Evolutionary conservation across 805 yeast species (phyloP).

Genomic region (Barnettozyma wickerhamii): DNA sequence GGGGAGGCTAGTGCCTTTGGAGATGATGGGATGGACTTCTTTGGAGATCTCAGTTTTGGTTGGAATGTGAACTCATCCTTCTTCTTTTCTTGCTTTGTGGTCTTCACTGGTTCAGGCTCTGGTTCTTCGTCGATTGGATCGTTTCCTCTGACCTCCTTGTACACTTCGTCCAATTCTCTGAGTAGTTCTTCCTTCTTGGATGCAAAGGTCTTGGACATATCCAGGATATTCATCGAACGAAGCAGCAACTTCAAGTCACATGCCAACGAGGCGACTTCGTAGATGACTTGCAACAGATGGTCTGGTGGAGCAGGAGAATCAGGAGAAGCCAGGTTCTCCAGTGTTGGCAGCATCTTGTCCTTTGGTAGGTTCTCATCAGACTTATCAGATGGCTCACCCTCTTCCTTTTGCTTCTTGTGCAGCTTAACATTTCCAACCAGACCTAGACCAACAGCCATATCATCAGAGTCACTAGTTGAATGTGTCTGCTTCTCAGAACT

Average conservation of each 20-base stretch:
- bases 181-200: constrained; percentile 24
- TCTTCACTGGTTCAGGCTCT: neutral
- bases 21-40: no score
- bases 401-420: constrained; percentile 16
- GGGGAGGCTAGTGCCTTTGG: no score
- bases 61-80: neutral
- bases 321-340: constrained; percentile 55
- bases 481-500: constrained; percentile 19
- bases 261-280: constrained; percentile 56
- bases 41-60: no score
- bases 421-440: constrained; percentile 14
- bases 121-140: neutral
- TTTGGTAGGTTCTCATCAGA: neutral
- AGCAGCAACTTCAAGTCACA: constrained; percentile 63
- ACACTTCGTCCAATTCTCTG: constrained; percentile 16
- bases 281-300: constrained; percentile 51
- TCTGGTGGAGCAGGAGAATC: constrained; percentile 53
- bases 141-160: constrained; percentile 4
- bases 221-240: constrained; percentile 49
- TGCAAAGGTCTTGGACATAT: constrained; percentile 40
- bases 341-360: constrained; percentile 34
- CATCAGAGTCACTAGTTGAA: constrained; percentile 24
- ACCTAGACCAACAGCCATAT: constrained; percentile 26
- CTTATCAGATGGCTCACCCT: constrained; percentile 21
- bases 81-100: no score